Evolutionary conservation across 371 early-diverging fungal genomes (phyloP), one percentile per base, ranked within the genome.

Genomic region (Cokeromyces recurvatus): DNA sequence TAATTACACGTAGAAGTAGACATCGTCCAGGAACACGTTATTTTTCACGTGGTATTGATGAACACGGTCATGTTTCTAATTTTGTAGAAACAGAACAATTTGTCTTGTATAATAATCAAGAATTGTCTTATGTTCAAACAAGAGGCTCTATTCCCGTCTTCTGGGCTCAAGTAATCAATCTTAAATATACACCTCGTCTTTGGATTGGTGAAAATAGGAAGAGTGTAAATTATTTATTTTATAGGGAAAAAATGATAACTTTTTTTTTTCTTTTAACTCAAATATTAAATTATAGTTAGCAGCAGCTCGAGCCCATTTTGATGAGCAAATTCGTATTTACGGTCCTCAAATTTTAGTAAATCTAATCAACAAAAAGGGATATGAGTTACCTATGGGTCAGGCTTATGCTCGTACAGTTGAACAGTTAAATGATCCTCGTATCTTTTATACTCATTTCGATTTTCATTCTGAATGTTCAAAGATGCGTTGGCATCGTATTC

Each of bases 81-180:
- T 95, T 82, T 75, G 98, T 97, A 3, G 99, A 99, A 68, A 99
- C 99, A 0, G 99, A 99, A 63, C 97, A 98, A 68, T 62, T 97
- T 39, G 74, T 96, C 1, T 55, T 81, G 34, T 72, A 76, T 55
- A 77, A 79, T 12, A 63, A 65, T 20, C 55, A 58, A 7, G 67
- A 77, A 51, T 52, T 82, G 5, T 64, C 93, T 2, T 93, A 82
- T 78, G 84, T 97, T 10, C 99, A 99, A 60, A 86, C 94, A 2
- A 85, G 99, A 40, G 99, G 99, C 4, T 97, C 97, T 0, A 95
- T 99, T 54, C 99, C 99, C 16, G 65, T 99, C 10, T 90, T 78
- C 53, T 99, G 99, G 99, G 67, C 82, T 12, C 99, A 99, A 63
- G 72, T 85, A 40, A 86, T 90, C 59, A 91, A 91, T 52, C 78